Conservation (phyloP, 106 monocot species). For the Xerophyta viscosa region DNA sequence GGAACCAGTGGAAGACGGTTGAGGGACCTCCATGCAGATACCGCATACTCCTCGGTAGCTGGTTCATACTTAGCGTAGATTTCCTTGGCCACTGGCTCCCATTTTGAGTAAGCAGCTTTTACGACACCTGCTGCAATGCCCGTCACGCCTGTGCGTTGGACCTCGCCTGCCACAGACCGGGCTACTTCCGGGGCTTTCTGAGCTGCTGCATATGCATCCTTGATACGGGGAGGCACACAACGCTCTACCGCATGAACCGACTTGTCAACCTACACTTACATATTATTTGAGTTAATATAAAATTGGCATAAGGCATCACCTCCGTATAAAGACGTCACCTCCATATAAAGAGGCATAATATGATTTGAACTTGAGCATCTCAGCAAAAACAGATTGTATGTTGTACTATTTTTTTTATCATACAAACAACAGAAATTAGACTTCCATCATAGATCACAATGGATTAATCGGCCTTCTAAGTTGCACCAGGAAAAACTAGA, state of each 20-base stretch:
- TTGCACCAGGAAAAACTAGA: too few species aligned
- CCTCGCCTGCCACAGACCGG: constrained; percentile 35
- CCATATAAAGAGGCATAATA: too few species aligned
- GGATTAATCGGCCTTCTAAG: too few species aligned
- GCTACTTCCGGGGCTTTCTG: constrained; percentile 39
- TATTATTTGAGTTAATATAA: background rate
- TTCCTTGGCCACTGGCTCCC: constrained; percentile 30
- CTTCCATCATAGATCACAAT: too few species aligned
- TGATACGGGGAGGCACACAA: constrained; percentile 34
- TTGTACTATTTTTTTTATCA: too few species aligned
- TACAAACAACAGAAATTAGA: too few species aligned
- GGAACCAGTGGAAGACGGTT: constrained; percentile 76
- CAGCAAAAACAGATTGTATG: too few species aligned
- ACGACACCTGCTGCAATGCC: constrained; percentile 39
- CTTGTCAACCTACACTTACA: constrained; percentile 32
- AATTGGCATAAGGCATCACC: background rate
- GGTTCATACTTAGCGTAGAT: constrained; percentile 62
- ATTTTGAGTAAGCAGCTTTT: constrained; percentile 26
- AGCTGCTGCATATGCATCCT: constrained; percentile 17
- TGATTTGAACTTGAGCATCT: too few species aligned
- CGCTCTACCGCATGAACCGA: constrained; percentile 45
- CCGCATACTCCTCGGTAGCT: constrained; percentile 56
- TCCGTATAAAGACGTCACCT: too few species aligned
- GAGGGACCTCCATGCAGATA: constrained; percentile 59
- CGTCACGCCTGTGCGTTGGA: constrained; percentile 46